phyloP scores from a whole-genome alignment of 768 basidiomycete genomes.

The Coprinopsis marcescibilis region DNA sequence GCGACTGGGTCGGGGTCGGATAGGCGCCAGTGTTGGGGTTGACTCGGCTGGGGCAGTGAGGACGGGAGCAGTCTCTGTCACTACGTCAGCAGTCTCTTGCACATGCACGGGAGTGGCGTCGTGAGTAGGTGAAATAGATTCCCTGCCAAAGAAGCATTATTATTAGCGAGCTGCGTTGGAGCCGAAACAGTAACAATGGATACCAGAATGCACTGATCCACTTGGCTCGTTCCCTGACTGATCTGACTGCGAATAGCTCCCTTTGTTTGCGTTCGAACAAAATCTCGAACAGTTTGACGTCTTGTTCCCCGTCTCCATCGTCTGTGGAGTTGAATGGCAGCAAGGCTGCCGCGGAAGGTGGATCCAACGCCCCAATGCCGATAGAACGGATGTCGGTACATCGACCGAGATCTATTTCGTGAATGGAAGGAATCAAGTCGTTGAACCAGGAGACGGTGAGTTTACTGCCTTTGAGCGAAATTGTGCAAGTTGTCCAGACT shows the following conservation, averaged over 20 bases:
- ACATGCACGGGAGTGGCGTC: conserved; percentile 8
- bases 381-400: conserved; percentile 66
- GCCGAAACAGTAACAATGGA: conserved; percentile 14
- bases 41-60: no score
- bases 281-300: conserved; percentile 60
- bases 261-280: conserved; percentile 43
- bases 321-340: conserved; percentile 14
- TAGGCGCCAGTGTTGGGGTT: background rate
- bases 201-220: conserved; percentile 79
- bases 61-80: background rate
- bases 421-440: conserved; percentile 27
- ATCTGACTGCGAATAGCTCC: conserved; percentile 59
- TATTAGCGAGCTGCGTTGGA: background rate
- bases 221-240: conserved; percentile 56
- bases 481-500: conserved; percentile 8
- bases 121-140: conserved; percentile 43
- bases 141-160: conserved; percentile 35
- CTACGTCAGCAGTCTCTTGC: background rate
- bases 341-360: conserved; percentile 40
- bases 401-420: conserved; percentile 41
- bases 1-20: conserved; percentile 9
- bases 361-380: conserved; percentile 31
- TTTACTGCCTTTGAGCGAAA: conserved; percentile 12
- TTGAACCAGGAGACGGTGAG: conserved; percentile 10
- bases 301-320: conserved; percentile 22